Evolutionary conservation across 1,284 basidiomycete species (phyloP).

Genomic region (Microbotryum saponariae): DNA sequence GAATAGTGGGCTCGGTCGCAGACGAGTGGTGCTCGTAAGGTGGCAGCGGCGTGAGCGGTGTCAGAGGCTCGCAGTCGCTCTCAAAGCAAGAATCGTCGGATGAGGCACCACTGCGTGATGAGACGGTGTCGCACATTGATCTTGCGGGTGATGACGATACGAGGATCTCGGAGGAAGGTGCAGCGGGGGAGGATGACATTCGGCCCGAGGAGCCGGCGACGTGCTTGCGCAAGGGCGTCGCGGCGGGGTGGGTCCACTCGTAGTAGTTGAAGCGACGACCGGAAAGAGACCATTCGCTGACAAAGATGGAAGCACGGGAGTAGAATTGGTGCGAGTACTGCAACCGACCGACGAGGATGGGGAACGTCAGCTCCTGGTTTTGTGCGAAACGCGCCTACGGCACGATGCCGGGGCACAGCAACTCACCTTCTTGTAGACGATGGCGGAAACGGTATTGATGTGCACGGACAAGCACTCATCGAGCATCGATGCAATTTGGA

Average conservation of each 20-base stretch:
- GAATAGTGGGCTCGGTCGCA: constrained; percentile 13
- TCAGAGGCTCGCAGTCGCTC: constrained; percentile 25
- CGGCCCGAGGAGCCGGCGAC: constrained; percentile 4
- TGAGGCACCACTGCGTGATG: constrained; percentile 14
- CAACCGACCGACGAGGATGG: not conserved
- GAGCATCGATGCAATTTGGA: constrained; percentile 60
- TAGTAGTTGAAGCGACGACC: constrained; percentile 44
- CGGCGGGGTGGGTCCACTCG: constrained; percentile 16
- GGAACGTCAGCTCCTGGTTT: not conserved
- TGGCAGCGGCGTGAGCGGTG: constrained; percentile 27
- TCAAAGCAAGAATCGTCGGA: constrained; percentile 19
- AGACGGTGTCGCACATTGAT: constrained; percentile 15
- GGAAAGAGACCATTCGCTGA: constrained; percentile 77
- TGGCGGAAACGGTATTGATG: constrained; percentile 82
- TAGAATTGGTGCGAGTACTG: constrained; percentile 87
- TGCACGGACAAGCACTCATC: constrained; percentile 77
- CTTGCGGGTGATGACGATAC: constrained; percentile 10
- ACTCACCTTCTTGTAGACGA: constrained; percentile 72
- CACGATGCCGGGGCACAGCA: constrained; percentile 5
- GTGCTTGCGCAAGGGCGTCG: constrained; percentile 26
- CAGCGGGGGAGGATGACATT: constrained; percentile 16
- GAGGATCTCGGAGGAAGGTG: constrained; percentile 12
- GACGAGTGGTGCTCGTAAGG: constrained; percentile 7
- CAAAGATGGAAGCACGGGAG: constrained; percentile 83
- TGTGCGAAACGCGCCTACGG: not conserved